Evolutionary conservation across 75 land plant genomes (phyloP).

Genomic region (Selaginella moellendorffii): DNA sequence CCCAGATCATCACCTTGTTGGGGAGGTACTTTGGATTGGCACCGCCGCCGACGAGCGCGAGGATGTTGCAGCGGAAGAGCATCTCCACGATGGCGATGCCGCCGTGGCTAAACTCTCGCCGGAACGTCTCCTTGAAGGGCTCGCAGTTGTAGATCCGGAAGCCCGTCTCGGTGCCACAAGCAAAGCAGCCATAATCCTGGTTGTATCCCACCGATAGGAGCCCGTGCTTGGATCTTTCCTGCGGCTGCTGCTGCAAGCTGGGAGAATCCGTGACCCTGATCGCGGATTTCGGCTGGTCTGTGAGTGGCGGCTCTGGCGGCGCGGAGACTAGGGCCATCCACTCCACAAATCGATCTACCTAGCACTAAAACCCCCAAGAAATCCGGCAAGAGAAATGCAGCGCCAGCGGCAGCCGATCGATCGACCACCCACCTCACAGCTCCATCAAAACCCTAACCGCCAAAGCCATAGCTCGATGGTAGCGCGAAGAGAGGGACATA

Average conservation of each 20-base stretch:
- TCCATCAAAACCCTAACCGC: no score
- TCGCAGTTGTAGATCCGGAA: slow-evolving; percentile 23
- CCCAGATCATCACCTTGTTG: slow-evolving; percentile 76
- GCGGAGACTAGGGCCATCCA: neutral
- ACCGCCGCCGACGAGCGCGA: slow-evolving; percentile 63
- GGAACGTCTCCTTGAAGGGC: slow-evolving; percentile 19
- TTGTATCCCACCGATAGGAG: slow-evolving; percentile 8
- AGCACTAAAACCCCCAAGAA: no score
- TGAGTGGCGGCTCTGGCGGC: neutral
- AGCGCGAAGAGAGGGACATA: no score
- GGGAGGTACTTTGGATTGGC: slow-evolving; percentile 37
- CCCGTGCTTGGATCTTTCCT: neutral
- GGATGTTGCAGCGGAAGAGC: slow-evolving; percentile 30
- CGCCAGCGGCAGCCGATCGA: no score
- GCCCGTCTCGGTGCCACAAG: slow-evolving; percentile 26
- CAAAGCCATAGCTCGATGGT: no score
- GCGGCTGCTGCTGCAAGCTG: neutral
- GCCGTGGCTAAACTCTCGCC: slow-evolving; percentile 34
- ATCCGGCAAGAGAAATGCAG: no score
- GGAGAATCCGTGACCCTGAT: neutral
- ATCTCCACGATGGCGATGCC: slow-evolving; percentile 34
- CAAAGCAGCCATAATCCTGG: slow-evolving; percentile 25
- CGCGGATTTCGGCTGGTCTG: neutral
- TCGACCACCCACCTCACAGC: no score
- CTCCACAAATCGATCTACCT: no score